Evolutionary conservation across 495 filamentous ascomycete genomes (phyloP).

Genomic region (Thermochaetoides thermophila): DNA sequence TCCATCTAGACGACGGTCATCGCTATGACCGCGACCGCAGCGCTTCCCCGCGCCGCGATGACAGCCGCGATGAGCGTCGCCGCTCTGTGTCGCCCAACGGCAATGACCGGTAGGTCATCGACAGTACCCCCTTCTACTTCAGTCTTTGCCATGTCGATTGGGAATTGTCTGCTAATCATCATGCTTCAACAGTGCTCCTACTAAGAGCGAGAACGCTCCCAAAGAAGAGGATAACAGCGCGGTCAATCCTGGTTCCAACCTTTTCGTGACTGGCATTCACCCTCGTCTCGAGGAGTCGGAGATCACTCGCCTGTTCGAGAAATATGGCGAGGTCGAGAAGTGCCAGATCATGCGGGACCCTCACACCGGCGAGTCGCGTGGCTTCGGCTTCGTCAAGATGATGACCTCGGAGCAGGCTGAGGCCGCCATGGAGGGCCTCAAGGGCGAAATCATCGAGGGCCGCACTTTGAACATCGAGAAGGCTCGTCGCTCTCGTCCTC

Average conservation of each 20-base stretch:
- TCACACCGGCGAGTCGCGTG: constrained; percentile 94
- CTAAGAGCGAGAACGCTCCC: constrained; percentile 23
- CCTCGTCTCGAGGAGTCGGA: constrained; percentile 83
- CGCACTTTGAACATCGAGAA: constrained; percentile 98
- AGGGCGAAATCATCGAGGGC: constrained; percentile 90
- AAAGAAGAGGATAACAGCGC: constrained; percentile 69
- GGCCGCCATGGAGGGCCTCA: constrained; percentile 88
- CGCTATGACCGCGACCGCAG: constrained; percentile 72
- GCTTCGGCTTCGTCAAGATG: constrained; percentile 99
- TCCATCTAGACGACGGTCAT: constrained; percentile 48
- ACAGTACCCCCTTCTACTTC: too few relatives aligned
- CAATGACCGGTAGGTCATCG: constrained; percentile 53
- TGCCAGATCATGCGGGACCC: constrained; percentile 99
- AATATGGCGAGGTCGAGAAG: constrained; percentile 96
- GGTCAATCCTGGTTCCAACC: constrained; percentile 86
- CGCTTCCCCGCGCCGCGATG: constrained; percentile 76
- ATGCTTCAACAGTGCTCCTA: constrained; percentile 10
- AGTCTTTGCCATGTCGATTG: background rate
- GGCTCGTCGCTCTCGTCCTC: constrained; percentile 82
- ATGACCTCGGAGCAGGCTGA: constrained; percentile 82
- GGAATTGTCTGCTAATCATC: constrained; percentile 1
- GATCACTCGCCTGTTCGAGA: constrained; percentile 89
- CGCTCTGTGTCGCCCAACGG: constrained; percentile 63
- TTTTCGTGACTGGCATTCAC: constrained; percentile 97
- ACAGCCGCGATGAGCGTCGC: constrained; percentile 52